These are phyloP conservation scores for Trichosporon sp. DNA, from an alignment of 1,284 basidiomycete species.

Conservation along the genomic window DNA sequence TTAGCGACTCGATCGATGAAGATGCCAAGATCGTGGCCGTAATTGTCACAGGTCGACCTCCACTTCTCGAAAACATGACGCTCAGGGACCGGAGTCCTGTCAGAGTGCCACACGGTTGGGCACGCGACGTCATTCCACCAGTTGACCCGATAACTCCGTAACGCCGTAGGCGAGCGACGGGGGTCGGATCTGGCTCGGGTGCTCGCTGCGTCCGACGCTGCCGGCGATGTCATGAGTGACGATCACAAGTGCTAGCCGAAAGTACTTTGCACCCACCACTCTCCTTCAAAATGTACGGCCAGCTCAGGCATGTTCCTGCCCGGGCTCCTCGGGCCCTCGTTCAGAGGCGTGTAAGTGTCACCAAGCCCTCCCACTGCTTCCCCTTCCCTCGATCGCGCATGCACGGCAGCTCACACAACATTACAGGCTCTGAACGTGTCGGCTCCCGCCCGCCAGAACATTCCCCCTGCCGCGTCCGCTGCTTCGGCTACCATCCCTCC, in stretches of 20 bases:
- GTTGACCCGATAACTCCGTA: constrained; percentile 8
- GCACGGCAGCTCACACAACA: not conserved
- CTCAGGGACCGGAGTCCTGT: not conserved
- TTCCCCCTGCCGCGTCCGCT: constrained; percentile 21
- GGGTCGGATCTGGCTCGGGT: not conserved
- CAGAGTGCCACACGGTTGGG: not conserved
- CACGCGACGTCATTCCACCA: not conserved
- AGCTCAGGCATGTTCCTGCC: constrained; percentile 27
- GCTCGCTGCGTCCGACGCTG: constrained; percentile 1
- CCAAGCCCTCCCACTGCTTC: not conserved
- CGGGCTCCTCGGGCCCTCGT: constrained; percentile 25
- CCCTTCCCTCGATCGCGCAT: not conserved
- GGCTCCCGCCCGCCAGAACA: constrained; percentile 21
- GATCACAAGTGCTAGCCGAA: not conserved
- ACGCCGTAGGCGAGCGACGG: not conserved
- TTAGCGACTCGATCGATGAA: not conserved
- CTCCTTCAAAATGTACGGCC: constrained; percentile 30
- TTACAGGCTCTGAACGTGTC: constrained; percentile 29
- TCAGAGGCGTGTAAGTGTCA: constrained; percentile 36
- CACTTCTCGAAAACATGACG: constrained; percentile 8
- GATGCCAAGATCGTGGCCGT: not conserved
- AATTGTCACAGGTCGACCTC: not conserved
- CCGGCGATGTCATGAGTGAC: constrained; percentile 4
- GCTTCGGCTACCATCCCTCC: constrained; percentile 16
- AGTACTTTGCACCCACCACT: not conserved